phyloP scores from a whole-genome alignment of 345 rosid genomes.

The Eucalyptus melliodora region DNA sequence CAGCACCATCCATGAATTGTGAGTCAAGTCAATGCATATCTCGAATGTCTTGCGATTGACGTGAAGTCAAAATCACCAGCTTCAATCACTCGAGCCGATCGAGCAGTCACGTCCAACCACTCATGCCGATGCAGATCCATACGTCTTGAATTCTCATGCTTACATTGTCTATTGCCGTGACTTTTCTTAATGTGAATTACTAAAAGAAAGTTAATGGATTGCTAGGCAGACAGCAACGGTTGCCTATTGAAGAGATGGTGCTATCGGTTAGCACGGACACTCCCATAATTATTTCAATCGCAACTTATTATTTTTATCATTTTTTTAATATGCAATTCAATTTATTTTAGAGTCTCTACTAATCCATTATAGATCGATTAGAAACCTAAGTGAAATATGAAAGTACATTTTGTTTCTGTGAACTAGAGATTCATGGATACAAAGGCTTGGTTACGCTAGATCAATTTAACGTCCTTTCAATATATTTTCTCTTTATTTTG shows the following conservation, averaged over 20 bases:
- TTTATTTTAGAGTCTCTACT: accelerated
- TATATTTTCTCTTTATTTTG: neutral
- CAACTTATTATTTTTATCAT: neutral
- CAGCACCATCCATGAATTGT: neutral
- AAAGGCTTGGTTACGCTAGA: neutral
- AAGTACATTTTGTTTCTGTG: accelerated
- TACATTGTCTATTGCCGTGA: neutral
- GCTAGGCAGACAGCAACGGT: accelerated
- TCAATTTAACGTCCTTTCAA: accelerated
- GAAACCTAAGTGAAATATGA: neutral
- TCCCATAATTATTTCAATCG: no score
- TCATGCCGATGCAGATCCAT: neutral
- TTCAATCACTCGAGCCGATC: neutral
- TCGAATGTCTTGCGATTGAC: neutral
- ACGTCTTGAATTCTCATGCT: no score
- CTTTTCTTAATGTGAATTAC: accelerated
- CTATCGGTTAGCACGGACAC: no score
- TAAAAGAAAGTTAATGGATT: neutral
- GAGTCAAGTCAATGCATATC: neutral
- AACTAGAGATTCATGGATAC: neutral
- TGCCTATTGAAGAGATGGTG: neutral
- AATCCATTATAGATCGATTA: neutral
- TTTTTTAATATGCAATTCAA: neutral
- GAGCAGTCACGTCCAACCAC: neutral
- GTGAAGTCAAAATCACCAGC: neutral